phyloP scores from a whole-genome alignment of 2,329 filamentous ascomycete genomes.

The Pseudogymnoascus sp. region DNA sequence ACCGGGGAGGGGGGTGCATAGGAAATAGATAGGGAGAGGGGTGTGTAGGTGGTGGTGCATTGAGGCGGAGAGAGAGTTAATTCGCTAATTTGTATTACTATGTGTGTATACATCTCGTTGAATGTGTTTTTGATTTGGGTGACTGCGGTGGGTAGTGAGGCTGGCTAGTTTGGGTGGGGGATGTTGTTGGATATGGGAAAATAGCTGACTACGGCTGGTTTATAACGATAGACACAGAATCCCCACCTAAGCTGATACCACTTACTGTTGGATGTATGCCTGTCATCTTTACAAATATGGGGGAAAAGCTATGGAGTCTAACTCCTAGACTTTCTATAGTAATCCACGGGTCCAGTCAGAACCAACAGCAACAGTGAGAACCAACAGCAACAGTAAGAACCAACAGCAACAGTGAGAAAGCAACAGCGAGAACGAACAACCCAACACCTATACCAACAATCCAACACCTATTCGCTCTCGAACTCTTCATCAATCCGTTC shows the following conservation, averaged over 20 bases:
- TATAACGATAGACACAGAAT: constrained; percentile 1
- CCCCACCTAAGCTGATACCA: constrained; percentile 16
- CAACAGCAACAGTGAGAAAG: too few relatives aligned
- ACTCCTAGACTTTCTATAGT: neutral
- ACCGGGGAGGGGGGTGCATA: neutral
- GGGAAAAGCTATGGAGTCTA: neutral
- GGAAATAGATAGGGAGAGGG: neutral
- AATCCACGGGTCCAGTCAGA: neutral
- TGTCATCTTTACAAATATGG: constrained; percentile 11
- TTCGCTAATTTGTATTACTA: constrained; percentile 9
- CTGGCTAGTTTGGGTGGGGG: too few relatives aligned
- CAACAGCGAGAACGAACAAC: too few relatives aligned
- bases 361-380: too few relatives aligned
- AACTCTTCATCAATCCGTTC: too few relatives aligned
- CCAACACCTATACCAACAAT: too few relatives aligned
- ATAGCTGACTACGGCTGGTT: too few relatives aligned
- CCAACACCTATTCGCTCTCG: too few relatives aligned
- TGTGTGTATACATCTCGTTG: neutral
- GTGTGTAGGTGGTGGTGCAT: neutral
- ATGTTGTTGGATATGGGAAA: too few relatives aligned
- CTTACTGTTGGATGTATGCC: constrained; percentile 18
- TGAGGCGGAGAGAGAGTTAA: neutral
- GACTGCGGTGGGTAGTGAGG: neutral
- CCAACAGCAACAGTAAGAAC: too few relatives aligned
- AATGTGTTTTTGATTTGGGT: neutral